phyloP scores from a whole-genome alignment of 345 rosid species.

The Syzygium jambos region DNA sequence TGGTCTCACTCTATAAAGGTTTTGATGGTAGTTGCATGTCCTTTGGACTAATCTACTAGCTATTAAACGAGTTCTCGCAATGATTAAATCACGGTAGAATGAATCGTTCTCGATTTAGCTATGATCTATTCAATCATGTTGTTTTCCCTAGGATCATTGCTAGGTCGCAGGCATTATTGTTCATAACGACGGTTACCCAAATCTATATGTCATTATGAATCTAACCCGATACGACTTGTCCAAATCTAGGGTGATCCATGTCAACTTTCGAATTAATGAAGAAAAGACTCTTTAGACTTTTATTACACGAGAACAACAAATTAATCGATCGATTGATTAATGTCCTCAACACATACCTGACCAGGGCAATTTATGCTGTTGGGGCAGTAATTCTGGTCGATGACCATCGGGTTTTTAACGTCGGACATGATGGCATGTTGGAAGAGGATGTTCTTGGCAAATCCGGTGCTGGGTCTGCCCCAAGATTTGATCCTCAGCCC shows the following conservation, averaged over 20 bases:
- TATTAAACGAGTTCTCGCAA: neutral
- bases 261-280: neutral
- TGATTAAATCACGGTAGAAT: neutral
- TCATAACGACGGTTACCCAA: neutral
- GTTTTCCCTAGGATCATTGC: neutral
- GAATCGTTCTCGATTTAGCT: neutral
- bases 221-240: neutral
- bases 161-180: neutral
- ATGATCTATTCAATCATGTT: neutral
- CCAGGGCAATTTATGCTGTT: slow-evolving; percentile 13
- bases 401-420: slow-evolving; percentile 50
- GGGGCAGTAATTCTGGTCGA: slow-evolving; percentile 39
- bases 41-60: neutral
- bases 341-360: neutral
- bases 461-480: slow-evolving; percentile 50
- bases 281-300: neutral
- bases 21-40: neutral
- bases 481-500: slow-evolving; percentile 73
- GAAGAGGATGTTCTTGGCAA: slow-evolving; percentile 44
- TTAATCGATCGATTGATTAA: neutral
- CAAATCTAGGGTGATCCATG: neutral
- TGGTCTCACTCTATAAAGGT: neutral
- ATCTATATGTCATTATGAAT: neutral
- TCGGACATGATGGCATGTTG: slow-evolving; percentile 37
- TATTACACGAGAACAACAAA: neutral